Evolutionary conservation across 805 yeast species (phyloP), one percentile per base, ranked within the genome.

Genomic region (Wilhelminamyces savonicus): DNA sequence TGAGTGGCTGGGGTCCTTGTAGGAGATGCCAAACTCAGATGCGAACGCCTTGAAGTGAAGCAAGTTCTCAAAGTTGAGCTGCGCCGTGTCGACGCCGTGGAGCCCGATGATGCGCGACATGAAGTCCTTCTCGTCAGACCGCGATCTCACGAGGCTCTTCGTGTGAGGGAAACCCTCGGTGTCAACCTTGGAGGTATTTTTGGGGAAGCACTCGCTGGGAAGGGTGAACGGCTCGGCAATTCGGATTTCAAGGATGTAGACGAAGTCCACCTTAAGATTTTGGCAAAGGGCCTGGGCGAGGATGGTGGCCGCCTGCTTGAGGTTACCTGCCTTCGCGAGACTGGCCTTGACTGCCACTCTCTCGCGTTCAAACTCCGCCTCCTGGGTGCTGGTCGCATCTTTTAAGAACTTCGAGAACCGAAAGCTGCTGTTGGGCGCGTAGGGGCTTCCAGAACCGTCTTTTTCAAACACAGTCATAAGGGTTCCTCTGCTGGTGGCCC

Each of bases 381-480:
- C 21, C 10, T n/a, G n/a, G n/a, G n/a, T n/a, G n/a, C n/a, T n/a
- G n/a, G n/a, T n/a, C n/a, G n/a, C n/a, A n/a, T 23, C 21, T 21
- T 31, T 28, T 10, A 31, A 21, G 27, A 37, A 16, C 29, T 59
- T 56, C 28, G 59, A 54, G 39, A 67, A 65, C 34, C 69, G 54
- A 31, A 74, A 62, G 33, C 58, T 65, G 27, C 59, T 58, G 39
- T 70, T 70, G 31, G 63, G 77, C 3, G 64, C 57, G 40, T 76
- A 77, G n/a, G 78, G 70, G 11, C 69, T 67, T 11, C 82, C 83
- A 5, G 81, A 72, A 0, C 82, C 82, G 52, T 77, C 82, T 36
- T 67, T 69, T 40, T 76, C 83, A 48, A 72, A 76, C 1, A 74
- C 67, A 2, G 74, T 59, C 56, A 47, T 51, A 24, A 39, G 29